A percentile compares a stretch with the other conserved stretches of the same genome.
These are phyloP conservation scores for Pharnaceum exiguum DNA, from an alignment of 148 eudicot species.

Conservation along the genomic window DNA sequence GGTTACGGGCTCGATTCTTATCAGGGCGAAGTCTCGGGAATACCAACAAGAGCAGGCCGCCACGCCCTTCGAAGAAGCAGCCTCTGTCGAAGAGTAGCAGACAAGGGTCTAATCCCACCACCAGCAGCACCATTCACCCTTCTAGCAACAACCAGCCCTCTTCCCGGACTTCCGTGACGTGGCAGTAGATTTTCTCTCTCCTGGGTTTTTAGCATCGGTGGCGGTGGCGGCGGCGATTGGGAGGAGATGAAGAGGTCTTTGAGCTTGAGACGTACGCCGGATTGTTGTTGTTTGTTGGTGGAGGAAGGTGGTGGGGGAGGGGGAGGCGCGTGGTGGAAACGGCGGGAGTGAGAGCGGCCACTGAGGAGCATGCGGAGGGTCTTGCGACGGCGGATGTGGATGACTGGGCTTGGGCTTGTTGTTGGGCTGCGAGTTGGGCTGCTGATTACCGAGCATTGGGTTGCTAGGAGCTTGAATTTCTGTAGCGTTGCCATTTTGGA, in stretches of 20 bases:
- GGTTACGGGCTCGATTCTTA: no score
- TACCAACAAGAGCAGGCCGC: constrained; percentile 78
- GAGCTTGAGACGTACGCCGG: constrained; percentile 46
- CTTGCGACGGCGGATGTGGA: constrained; percentile 94
- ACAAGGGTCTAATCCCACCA: constrained; percentile 44
- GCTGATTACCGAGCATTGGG: constrained; percentile 68
- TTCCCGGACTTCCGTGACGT: constrained; percentile 3
- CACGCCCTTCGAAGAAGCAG: constrained; percentile 69
- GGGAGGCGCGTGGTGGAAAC: constrained; percentile 20
- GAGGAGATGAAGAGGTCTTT: constrained; percentile 78
- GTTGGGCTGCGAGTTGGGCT: constrained; percentile 80
- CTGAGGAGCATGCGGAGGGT: constrained; percentile 88
- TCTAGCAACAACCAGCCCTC: no score
- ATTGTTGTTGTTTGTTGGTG: neutral
- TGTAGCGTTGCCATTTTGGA: constrained; percentile 63
- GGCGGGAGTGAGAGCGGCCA: constrained; percentile 21
- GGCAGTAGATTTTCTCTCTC: no score
- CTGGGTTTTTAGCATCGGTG: no score
- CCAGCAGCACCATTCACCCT: constrained; percentile 17
- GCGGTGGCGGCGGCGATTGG: constrained; percentile 37
- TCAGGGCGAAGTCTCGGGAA: constrained; percentile 58
- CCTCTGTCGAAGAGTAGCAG: constrained; percentile 72
- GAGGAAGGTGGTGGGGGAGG: constrained; percentile 6
- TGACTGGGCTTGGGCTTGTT: constrained; percentile 76
- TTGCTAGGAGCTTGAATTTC: constrained; percentile 79